Evolutionary conservation across 768 basidiomycete genomes (phyloP).

Genomic region (Hydnomerulius pinastri): DNA sequence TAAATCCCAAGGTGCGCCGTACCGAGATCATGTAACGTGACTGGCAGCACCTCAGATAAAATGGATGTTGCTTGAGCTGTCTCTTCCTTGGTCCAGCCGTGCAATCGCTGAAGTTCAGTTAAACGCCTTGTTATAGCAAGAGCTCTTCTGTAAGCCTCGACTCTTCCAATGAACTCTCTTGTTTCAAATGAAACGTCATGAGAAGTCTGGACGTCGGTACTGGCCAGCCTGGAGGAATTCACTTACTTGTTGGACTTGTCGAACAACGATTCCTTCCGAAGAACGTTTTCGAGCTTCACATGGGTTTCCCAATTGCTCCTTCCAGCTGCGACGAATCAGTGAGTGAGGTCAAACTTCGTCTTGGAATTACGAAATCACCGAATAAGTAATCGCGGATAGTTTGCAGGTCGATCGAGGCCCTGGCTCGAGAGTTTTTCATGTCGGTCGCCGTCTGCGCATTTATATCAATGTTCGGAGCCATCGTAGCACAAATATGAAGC

Average conservation of each 20-base stretch:
- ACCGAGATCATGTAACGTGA: conserved; percentile 43
- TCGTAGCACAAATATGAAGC: background rate
- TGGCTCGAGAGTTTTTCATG: conserved; percentile 50
- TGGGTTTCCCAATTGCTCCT: conserved; percentile 51
- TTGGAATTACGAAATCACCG: conserved; percentile 37
- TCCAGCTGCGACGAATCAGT: conserved; percentile 42
- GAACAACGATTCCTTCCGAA: conserved; percentile 59
- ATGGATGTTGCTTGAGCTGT: conserved; percentile 45
- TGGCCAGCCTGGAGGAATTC: too few species aligned
- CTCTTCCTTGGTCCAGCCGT: conserved; percentile 56
- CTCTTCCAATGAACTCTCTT: conserved; percentile 60
- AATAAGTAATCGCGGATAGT: conserved; percentile 52
- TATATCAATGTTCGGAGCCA: conserved; percentile 22
- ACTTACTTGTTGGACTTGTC: conserved; percentile 57
- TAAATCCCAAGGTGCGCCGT: background rate
- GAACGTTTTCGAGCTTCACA: conserved; percentile 42
- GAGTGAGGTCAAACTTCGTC: background rate
- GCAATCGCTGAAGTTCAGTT: conserved; percentile 55
- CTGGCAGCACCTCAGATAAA: conserved; percentile 55
- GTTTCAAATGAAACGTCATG: background rate
- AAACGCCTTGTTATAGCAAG: conserved; percentile 56
- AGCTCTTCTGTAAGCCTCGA: conserved; percentile 57
- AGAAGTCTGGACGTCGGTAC: too few species aligned
- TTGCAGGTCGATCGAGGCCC: conserved; percentile 43
- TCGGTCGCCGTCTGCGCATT: conserved; percentile 53